These are phyloP conservation scores for Hippophae tibetana DNA, from an alignment of 306 rosid genomes.

Conservation along the genomic window DNA sequence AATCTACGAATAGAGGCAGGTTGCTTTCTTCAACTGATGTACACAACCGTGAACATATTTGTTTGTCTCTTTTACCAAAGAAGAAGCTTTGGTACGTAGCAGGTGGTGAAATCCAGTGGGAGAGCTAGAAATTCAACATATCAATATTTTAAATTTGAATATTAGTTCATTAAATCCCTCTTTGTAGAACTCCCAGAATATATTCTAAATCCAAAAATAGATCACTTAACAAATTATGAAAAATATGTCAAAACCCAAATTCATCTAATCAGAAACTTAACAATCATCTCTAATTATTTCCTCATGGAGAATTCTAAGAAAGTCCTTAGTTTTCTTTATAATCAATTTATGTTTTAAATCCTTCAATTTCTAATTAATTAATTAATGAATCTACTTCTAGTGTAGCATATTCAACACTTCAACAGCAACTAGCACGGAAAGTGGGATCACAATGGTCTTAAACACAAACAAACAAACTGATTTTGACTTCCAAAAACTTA, in stretches of 20 bases:
- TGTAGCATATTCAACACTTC: too few relatives aligned
- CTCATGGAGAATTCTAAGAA: constrained; percentile 4
- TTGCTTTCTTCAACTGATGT: background rate
- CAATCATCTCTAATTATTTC: constrained; percentile 5
- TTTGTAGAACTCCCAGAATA: constrained; percentile 4
- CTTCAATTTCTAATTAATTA: too few relatives aligned
- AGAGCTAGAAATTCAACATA: background rate
- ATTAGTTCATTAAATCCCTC: background rate
- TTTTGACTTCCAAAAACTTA: too few relatives aligned
- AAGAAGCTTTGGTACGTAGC: constrained; percentile 18
- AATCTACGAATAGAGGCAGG: background rate
- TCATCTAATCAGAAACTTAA: constrained; percentile 2
- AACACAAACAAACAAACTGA: too few relatives aligned
- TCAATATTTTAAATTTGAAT: background rate
- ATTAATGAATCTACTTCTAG: too few relatives aligned
- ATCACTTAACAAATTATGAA: constrained; percentile 13
- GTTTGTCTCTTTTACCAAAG: constrained; percentile 29
- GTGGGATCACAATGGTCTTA: too few relatives aligned
- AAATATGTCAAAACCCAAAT: constrained; percentile 14
- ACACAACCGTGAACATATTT: constrained; percentile 7
- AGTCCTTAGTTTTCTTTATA: background rate
- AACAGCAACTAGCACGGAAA: too few relatives aligned
- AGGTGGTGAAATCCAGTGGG: background rate
- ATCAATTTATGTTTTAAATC: too few relatives aligned
- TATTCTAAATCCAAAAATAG: background rate